phyloP scores from a whole-genome alignment of 495 filamentous ascomycete species.

The Podospora bellae-mahoneyi region DNA sequence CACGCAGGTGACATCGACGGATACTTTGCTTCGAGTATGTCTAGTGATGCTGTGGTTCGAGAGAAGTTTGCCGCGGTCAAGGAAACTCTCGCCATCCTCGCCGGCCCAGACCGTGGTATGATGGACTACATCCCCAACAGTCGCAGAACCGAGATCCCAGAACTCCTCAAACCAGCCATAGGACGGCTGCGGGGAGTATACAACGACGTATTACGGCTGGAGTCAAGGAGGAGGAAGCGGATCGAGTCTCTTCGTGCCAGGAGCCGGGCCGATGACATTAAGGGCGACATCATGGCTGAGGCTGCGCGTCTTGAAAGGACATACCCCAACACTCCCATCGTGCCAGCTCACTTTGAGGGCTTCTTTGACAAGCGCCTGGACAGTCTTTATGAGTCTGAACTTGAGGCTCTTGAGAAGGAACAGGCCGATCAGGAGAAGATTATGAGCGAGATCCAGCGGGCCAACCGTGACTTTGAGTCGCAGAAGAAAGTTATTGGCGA shows the following conservation, averaged over 20 bases:
- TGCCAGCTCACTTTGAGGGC: slow-evolving; percentile 81
- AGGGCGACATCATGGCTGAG: slow-evolving; percentile 73
- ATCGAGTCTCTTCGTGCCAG: slow-evolving; percentile 74
- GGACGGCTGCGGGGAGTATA: slow-evolving; percentile 68
- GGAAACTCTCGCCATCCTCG: slow-evolving; percentile 67
- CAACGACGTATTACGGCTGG: slow-evolving; percentile 78
- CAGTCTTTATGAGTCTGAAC: slow-evolving; percentile 71
- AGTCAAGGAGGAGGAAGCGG: slow-evolving; percentile 70
- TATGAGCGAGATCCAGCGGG: slow-evolving; percentile 60
- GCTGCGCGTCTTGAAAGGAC: slow-evolving; percentile 79
- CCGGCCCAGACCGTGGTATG: slow-evolving; percentile 71
- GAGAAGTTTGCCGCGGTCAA: slow-evolving; percentile 76
- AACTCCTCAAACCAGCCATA: slow-evolving; percentile 74
- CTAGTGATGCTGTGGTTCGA: slow-evolving; percentile 76
- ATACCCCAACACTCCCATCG: slow-evolving; percentile 77
- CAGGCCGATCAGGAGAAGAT: slow-evolving; percentile 72
- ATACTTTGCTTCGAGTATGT: slow-evolving; percentile 80
- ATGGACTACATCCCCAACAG: slow-evolving; percentile 88
- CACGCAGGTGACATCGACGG: slow-evolving; percentile 77
- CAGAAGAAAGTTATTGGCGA: slow-evolving; percentile 65
- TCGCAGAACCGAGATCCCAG: slow-evolving; percentile 70
- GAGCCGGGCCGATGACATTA: slow-evolving; percentile 84
- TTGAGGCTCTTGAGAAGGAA: slow-evolving; percentile 67
- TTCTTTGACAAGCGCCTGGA: slow-evolving; percentile 80
- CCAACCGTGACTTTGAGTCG: slow-evolving; percentile 72